Conservation (phyloP, 306 rosid genomes). For the Sesbania bispinosa region DNA sequence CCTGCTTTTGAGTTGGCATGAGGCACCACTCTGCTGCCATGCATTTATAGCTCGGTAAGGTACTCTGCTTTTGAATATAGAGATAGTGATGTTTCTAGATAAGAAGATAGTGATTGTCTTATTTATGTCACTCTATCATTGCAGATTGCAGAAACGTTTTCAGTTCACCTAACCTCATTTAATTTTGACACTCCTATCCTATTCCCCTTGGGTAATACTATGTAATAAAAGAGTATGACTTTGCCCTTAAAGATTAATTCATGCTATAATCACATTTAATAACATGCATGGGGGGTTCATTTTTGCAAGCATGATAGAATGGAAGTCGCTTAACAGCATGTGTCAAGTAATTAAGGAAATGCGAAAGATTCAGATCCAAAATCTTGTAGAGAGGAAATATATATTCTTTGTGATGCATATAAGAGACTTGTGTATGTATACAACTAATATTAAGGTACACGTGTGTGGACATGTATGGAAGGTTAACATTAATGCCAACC, state of each 20-base stretch:
- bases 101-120: not conserved
- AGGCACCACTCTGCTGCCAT: not conserved
- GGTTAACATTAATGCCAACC: not conserved
- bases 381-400: no score
- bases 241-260: not conserved
- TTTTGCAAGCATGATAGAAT: not conserved
- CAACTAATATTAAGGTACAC: not conserved
- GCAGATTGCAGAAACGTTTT: not conserved
- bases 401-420: no score
- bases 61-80: not conserved
- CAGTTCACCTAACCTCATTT: conserved; percentile 10
- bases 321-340: not conserved
- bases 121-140: not conserved
- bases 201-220: not conserved
- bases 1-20: not conserved
- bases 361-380: not conserved
- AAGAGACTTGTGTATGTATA: not conserved
- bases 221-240: not conserved
- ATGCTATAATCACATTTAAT: not conserved
- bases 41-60: not conserved
- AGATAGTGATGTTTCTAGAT: not conserved
- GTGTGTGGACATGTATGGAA: not conserved
- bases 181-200: not conserved
- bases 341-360: not conserved
- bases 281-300: not conserved